phyloP scores from a whole-genome alignment of 179 eudicot genomes.

The Nepenthes alata region DNA sequence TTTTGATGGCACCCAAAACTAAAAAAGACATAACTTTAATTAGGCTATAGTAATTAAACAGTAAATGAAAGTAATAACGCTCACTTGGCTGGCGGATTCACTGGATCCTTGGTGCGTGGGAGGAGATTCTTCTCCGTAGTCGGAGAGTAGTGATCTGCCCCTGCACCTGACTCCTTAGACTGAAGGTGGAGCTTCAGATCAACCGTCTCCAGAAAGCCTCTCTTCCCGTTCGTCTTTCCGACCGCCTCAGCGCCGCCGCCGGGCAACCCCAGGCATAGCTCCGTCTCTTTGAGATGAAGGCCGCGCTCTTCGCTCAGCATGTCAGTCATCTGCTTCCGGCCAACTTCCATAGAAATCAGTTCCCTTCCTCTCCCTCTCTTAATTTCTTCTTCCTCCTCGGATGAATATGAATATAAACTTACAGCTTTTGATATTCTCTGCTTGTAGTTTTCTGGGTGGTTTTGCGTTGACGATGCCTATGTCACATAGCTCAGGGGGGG shows the following conservation, averaged over 20 bases:
- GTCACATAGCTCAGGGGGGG: no score
- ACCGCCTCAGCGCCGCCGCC: constrained; percentile 1
- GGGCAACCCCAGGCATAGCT: constrained; percentile 11
- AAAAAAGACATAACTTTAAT: not conserved
- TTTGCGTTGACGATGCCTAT: no score
- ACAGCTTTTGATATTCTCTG: no score
- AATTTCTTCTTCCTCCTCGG: no score
- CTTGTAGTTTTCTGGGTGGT: no score
- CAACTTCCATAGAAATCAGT: no score
- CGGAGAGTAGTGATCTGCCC: not conserved
- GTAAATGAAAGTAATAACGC: not conserved
- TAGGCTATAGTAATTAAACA: not conserved
- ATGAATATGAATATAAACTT: no score
- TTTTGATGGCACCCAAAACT: not conserved
- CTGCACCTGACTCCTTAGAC: not conserved
- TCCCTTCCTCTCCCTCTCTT: no score
- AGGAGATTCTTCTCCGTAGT: not conserved
- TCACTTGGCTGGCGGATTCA: constrained; percentile 6
- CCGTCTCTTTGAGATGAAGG: constrained; percentile 8
- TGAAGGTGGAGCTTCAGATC: constrained; percentile 11
- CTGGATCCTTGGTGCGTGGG: not conserved
- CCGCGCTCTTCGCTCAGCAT: no score
- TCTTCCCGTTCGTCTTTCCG: constrained; percentile 1
- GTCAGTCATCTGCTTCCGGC: no score
- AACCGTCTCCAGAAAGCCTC: constrained; percentile 12